phyloP scores from a whole-genome alignment of 2,329 filamentous ascomycete genomes.

The Verruconis gallopava region DNA sequence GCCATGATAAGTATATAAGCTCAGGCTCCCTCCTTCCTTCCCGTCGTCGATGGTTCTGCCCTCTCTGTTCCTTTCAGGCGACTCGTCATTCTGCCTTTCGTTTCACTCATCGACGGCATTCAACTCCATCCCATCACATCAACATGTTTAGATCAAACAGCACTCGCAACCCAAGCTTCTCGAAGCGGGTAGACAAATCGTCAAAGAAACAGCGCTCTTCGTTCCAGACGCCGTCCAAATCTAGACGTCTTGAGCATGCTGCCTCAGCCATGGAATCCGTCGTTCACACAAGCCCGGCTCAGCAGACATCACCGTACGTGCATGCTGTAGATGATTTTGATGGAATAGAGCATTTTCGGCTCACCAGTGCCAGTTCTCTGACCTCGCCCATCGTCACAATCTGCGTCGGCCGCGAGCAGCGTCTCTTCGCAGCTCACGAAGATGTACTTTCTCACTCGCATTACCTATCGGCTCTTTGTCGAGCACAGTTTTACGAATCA shows the following conservation, averaged over 20 bases:
- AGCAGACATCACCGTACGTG: slow-evolving; percentile 8
- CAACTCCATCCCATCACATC: too few species aligned
- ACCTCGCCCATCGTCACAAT: slow-evolving; percentile 57
- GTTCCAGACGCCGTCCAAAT: slow-evolving; percentile 9
- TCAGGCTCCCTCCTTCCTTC: background rate
- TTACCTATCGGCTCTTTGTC: slow-evolving; percentile 58
- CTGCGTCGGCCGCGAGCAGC: slow-evolving; percentile 65
- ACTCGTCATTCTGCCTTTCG: too few species aligned
- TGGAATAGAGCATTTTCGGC: too few species aligned
- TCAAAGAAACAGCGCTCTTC: slow-evolving; percentile 11
- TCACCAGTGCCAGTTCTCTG: slow-evolving; percentile 15
- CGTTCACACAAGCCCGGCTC: slow-evolving; percentile 1
- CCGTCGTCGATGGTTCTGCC: background rate
- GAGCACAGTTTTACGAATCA: slow-evolving; percentile 48
- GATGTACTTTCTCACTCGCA: slow-evolving; percentile 67
- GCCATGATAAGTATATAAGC: background rate
- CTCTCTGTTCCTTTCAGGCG: background rate
- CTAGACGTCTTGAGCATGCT: slow-evolving; percentile 17
- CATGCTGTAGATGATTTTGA: too few species aligned
- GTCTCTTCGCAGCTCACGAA: slow-evolving; percentile 85
- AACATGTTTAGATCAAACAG: background rate
- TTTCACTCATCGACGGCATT: too few species aligned
- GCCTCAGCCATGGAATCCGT: slow-evolving; percentile 14
- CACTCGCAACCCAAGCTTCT: background rate
- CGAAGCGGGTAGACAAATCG: background rate